Evolutionary conservation across 371 early-diverging fungal genomes (phyloP), one percentile per base, ranked within the genome.

Genomic region (Actinomortierella wolfii): DNA sequence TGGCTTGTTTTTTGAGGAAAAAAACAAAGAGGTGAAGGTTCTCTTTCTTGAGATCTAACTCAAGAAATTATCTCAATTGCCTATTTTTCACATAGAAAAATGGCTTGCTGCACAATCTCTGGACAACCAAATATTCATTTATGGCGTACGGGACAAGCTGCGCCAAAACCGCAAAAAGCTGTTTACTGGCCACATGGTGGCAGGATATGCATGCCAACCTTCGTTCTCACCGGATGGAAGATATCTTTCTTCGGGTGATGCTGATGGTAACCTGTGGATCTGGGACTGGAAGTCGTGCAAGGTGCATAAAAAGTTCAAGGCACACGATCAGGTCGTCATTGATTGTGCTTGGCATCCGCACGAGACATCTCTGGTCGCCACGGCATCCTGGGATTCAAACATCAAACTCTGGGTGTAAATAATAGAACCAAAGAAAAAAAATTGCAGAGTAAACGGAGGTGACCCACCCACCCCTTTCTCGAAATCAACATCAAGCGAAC

Each of bases 221-320:
- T 86, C 88, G 17, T 94, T 97, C 76, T 93, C 94, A 7, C 92
- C 97, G 15, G 97, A 99, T 69, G 96, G 96, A 3, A 81, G 92
- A 50, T 93, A 90, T 65, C 64, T 99, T 41, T 87, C 89, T 52
- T 90, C 91, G 21, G 99, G 99, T 45, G 99, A 99, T 76, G 86
- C 93, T 0, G 94, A 93, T 74, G 99, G 99, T 18, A 83, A 85
- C 63, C 82, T 97, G 40, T 95, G 92, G 92, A 88, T 93, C 78
- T 99, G 98, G 98, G 93, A 97, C 67, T 98, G 96, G 95, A 94
- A 95, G 79, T 83, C 94, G n/a, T 83, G 90, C 62, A 86, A 89
- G 59, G 86, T 95, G 1, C 75, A 66, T 61, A 85, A 84, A 20
- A 94, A 92, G 78, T 86, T 94, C 70, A 92, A 94, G 75, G 94